A percentile compares a stretch with the other conserved stretches of the same genome.
Evolutionary conservation across 768 basidiomycete species (phyloP).

Genomic region (Exidia glandulosa): DNA sequence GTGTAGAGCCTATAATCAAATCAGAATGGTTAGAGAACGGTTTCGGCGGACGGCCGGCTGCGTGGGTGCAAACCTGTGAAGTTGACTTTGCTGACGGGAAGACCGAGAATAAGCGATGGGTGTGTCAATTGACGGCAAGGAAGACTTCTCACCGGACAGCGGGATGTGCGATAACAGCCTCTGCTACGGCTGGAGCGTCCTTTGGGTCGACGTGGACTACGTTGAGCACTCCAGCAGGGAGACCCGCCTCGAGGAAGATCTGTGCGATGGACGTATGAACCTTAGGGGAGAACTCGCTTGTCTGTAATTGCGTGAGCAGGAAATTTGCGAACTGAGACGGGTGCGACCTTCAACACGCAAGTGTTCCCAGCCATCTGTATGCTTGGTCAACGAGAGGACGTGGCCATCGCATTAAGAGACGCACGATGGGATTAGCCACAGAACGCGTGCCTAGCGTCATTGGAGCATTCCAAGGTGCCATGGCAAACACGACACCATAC

Average conservation of each 20-base stretch:
- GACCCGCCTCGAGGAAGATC: conserved; percentile 24
- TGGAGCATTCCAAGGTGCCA: conserved; percentile 9
- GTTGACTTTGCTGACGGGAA: conserved; percentile 13
- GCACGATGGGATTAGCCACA: conserved; percentile 19
- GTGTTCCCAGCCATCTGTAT: conserved; percentile 25
- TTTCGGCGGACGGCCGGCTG: not conserved
- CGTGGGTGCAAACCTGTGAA: conserved; percentile 15
- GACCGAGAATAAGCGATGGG: conserved; percentile 5
- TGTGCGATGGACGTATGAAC: conserved; percentile 20
- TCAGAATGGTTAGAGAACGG: not conserved
- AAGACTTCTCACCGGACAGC: conserved; percentile 10
- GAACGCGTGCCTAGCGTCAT: conserved; percentile 16
- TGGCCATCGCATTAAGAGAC: not conserved
- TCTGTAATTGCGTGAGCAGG: too few species aligned
- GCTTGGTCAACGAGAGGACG: not conserved
- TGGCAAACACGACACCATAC: conserved; percentile 11
- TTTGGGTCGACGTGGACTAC: conserved; percentile 18
- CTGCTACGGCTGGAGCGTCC: conserved; percentile 13
- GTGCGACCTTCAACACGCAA: conserved; percentile 18
- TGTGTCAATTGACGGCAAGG: not conserved
- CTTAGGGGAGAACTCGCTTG: conserved; percentile 21
- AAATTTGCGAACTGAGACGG: too few species aligned
- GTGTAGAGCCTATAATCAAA: conserved; percentile 12
- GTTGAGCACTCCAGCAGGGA: conserved; percentile 26
- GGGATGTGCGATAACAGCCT: conserved; percentile 14